Evolutionary conservation across 208 protist genomes (phyloP).

Genomic region (Hexamita inflata): DNA sequence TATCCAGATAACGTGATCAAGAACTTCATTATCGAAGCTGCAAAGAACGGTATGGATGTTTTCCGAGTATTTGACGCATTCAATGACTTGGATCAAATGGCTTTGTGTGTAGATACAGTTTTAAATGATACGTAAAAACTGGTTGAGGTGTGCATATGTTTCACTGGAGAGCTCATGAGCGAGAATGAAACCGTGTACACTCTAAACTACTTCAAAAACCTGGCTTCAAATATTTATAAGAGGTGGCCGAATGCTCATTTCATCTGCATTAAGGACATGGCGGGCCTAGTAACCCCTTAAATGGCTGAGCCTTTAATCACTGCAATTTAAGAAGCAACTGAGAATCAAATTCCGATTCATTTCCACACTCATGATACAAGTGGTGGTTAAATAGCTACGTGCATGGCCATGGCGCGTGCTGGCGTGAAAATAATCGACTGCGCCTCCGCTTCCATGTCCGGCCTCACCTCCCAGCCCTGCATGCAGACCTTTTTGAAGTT

Average conservation of each 20-base stretch:
- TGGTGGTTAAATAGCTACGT: slow-evolving; percentile 59
- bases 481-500: slow-evolving; percentile 56
- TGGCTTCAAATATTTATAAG: slow-evolving; percentile 37
- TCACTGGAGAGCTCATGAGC: slow-evolving; percentile 47
- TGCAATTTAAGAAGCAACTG: slow-evolving; percentile 52
- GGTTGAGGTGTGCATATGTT: slow-evolving; percentile 50
- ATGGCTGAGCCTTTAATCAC: slow-evolving; percentile 44
- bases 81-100: slow-evolving; percentile 64
- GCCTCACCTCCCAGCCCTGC: slow-evolving; percentile 62
- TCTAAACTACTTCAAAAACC: slow-evolving; percentile 46
- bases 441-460: slow-evolving; percentile 52
- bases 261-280: slow-evolving; percentile 66
- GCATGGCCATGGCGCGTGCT: slow-evolving; percentile 53
- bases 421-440: slow-evolving; percentile 63
- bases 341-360: slow-evolving; percentile 58
- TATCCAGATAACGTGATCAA: slow-evolving; percentile 69
- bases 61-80: slow-evolving; percentile 73
- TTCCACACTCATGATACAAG: slow-evolving; percentile 72
- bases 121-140: slow-evolving; percentile 44
- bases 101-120: slow-evolving; percentile 50
- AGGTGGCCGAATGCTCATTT: slow-evolving; percentile 51
- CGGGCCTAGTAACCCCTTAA: slow-evolving; percentile 57
- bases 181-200: slow-evolving; percentile 48
- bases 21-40: slow-evolving; percentile 56
- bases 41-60: slow-evolving; percentile 63